Conservation (phyloP, 331 rosid genomes). For the Telfairia occidentalis region DNA sequence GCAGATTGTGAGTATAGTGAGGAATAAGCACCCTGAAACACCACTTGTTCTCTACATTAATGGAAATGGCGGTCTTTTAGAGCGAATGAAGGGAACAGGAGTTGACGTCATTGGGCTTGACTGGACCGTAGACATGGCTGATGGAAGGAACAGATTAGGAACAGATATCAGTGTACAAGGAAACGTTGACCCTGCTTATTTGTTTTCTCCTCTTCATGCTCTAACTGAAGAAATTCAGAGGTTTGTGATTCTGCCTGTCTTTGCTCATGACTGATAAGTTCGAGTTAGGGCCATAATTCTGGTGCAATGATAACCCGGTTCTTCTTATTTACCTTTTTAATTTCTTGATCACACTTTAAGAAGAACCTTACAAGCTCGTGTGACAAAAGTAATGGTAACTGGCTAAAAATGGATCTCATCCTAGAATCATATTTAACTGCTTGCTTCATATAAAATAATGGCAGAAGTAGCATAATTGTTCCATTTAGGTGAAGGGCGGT, state of each 20-base stretch:
- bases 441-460: background rate
- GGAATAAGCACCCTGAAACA: constrained; percentile 54
- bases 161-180: constrained; percentile 73
- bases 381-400: background rate
- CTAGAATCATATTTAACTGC: background rate
- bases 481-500: background rate
- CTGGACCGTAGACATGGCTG: constrained; percentile 98
- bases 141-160: constrained; percentile 81
- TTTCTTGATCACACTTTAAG: background rate
- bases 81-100: constrained; percentile 79
- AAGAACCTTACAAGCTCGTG: background rate
- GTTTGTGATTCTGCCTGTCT: constrained; percentile 31
- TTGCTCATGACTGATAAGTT: background rate
- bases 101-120: constrained; percentile 93
- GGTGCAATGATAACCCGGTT: background rate
- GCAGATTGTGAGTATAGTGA: constrained; percentile 66
- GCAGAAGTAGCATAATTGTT: background rate
- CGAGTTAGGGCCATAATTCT: background rate
- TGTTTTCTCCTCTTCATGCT: constrained; percentile 74
- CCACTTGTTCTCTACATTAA: constrained; percentile 89
- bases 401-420: background rate
- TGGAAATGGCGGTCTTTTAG: constrained; percentile 95
- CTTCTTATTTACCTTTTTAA: background rate
- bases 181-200: constrained; percentile 86
- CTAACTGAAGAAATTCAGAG: constrained; percentile 83